phyloP scores from a whole-genome alignment of 805 yeast species.

The Nakazawaea populi region DNA sequence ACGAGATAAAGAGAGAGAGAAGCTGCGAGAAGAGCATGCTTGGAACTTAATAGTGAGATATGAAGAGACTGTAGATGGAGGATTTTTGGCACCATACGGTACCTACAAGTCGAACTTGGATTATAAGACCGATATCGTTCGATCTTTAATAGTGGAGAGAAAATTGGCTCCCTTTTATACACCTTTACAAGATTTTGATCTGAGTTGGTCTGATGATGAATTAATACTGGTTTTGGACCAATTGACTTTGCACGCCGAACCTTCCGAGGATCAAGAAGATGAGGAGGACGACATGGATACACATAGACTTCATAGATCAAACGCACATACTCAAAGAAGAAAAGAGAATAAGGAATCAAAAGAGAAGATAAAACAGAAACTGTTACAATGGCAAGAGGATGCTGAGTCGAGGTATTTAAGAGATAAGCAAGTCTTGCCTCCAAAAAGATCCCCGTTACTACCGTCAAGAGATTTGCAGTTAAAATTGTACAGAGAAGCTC shows the following conservation, averaged over 20 bases:
- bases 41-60: conserved; percentile 51
- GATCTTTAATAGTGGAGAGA: conserved; percentile 61
- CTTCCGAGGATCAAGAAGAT: conserved; percentile 35
- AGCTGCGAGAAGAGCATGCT: conserved; percentile 46
- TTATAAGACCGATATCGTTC: conserved; percentile 69
- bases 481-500: conserved; percentile 56
- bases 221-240: conserved; percentile 46
- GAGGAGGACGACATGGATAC: conserved; percentile 58
- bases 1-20: conserved; percentile 50
- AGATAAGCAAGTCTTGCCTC: conserved; percentile 21
- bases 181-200: conserved; percentile 78
- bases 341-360: conserved; percentile 41
- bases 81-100: conserved; percentile 87
- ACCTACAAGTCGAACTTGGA: conserved; percentile 74
- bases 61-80: conserved; percentile 86
- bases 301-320: conserved; percentile 48
- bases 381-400: conserved; percentile 28
- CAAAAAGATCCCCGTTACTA: conserved; percentile 22
- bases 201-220: conserved; percentile 65
- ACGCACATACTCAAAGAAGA: conserved; percentile 36
- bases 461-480: conserved; percentile 44
- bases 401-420: conserved; percentile 26
- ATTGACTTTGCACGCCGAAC: conserved; percentile 50
- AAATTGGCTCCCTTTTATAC: conserved; percentile 85
- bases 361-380: conserved; percentile 32